Evolutionary conservation across 805 yeast genomes (phyloP).

Genomic region (Candida michaelii): DNA sequence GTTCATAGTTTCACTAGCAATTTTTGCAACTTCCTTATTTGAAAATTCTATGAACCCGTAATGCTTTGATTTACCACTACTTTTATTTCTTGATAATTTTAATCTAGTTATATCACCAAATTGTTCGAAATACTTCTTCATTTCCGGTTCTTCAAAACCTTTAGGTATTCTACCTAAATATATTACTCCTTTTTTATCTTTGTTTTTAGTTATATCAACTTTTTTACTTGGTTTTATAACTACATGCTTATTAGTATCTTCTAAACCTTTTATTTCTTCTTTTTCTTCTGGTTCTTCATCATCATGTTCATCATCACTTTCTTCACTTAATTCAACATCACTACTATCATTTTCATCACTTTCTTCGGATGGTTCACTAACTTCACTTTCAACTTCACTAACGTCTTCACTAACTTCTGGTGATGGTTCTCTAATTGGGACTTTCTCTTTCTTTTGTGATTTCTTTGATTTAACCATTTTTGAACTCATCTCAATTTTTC

Average conservation of each 20-base stretch:
- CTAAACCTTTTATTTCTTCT: conserved; percentile 23
- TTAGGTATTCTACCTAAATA: conserved; percentile 92
- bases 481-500: conserved; percentile 13
- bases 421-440: conserved; percentile 1
- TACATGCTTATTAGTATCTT: conserved; percentile 21
- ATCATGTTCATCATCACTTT: conserved; percentile 21
- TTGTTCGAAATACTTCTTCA: conserved; percentile 80
- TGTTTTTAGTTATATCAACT: conserved; percentile 14
- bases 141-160: conserved; percentile 83
- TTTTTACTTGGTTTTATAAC: conserved; percentile 22
- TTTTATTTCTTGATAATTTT: conserved; percentile 83
- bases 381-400: conserved; percentile 15
- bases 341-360: conserved; percentile 18
- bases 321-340: conserved; percentile 20
- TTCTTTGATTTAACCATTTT: conserved; percentile 15
- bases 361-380: conserved; percentile 13
- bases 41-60: conserved; percentile 79
- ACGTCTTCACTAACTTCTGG: conserved; percentile 11
- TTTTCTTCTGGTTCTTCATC: conserved; percentile 25
- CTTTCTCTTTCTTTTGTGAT: conserved; percentile 1
- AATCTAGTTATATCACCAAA: conserved; percentile 83
- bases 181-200: conserved; percentile 58
- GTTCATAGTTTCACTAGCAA: conserved; percentile 95
- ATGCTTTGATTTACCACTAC: conserved; percentile 79
- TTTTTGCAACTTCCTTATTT: conserved; percentile 69